Evolutionary conservation across 768 basidiomycete genomes (phyloP).

Genomic region (Leccinum longicurvipes): DNA sequence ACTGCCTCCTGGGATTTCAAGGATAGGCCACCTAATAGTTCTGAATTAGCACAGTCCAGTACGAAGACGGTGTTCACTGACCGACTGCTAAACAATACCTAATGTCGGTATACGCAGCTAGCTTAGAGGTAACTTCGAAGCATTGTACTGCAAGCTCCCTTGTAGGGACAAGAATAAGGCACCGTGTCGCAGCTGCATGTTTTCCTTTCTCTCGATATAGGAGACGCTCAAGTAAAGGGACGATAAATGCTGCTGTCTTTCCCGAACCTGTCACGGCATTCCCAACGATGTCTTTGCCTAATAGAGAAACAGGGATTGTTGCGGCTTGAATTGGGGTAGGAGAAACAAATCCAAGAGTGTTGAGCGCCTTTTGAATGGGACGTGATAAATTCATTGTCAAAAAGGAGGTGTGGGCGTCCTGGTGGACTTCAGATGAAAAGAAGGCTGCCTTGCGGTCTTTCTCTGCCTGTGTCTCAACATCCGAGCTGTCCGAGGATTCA

Average conservation of each 20-base stretch:
- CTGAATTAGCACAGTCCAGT: conserved; percentile 1
- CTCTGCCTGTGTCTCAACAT: conserved; percentile 55
- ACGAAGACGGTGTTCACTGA: conserved; percentile 31
- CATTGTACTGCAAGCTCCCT: conserved; percentile 96
- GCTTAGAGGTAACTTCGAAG: conserved; percentile 82
- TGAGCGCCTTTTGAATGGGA: conserved; percentile 86
- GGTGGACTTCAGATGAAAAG: conserved; percentile 62
- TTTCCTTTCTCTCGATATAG: conserved; percentile 89
- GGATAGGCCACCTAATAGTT: conserved; percentile 76
- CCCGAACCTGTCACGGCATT: conserved; percentile 96
- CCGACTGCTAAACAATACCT: conserved; percentile 91
- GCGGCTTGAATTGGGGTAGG: conserved; percentile 97
- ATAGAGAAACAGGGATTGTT: conserved; percentile 88
- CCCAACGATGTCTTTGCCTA: conserved; percentile 96
- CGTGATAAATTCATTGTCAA: conserved; percentile 93
- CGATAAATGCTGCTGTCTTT: conserved; percentile 96
- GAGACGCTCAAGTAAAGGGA: conserved; percentile 91
- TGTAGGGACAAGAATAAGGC: conserved; percentile 91
- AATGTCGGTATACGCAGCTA: conserved; percentile 86
- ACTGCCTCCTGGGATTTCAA: conserved; percentile 87
- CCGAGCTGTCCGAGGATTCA: conserved; percentile 58
- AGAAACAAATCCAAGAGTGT: conserved; percentile 71
- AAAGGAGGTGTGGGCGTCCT: conserved; percentile 72
- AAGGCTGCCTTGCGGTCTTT: conserved; percentile 80
- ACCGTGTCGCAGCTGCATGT: conserved; percentile 81